Base-by-base conservation (phyloP, 2,329 filamentous ascomycete species). In the Pseudogymnoascus sp. region DNA sequence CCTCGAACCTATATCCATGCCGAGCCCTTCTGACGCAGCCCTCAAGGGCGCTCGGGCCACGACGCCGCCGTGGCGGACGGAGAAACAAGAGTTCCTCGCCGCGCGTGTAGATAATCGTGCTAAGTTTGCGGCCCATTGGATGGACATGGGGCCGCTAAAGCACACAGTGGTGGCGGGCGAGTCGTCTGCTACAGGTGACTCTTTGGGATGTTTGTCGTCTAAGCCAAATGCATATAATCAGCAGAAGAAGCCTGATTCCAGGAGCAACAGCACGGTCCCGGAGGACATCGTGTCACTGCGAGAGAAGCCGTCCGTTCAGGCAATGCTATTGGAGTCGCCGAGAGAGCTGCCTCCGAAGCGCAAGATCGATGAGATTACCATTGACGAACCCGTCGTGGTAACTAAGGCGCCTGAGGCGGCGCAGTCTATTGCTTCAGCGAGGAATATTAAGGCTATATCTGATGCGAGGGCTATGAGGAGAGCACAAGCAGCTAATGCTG, bases 401-500 rank as follows among this genome's bases (percentile, higher is more conserved):
- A 55, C 49, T 5, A 33, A 19, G 9, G 28, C 16, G 4, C 28
- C n/a, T 12, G 28, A 55, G 16, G 22, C 9, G 9, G 16, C 11
- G 11, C 49, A 35, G 28, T 2, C n/a, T 14, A 8, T 22, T 55
- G 45, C 7, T 30, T 16, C 45, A 30, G 28, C 28, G 16, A 55
- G 49, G 28, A 55, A 55, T 3, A 33, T 55, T 9, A 55, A 55
- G 49, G 49, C 28, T n/a, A 55, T 55, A 33, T 55, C 49, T 19
- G 49, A 55, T 33, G 49, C 49, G n/a, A 55, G 49, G 49, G n/a
- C 28, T 55, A 55, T 55, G 49, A 55, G 28, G 49, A 55, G 28
- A 33, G 49, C 49, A 3, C 28, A 55, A 33, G 49, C 49, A 33
- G 28, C 7, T 22, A 55, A n/a, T 22, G 6, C 49, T 55, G 49